Evolutionary conservation across 148 eudicot species (phyloP), one percentile per base, ranked within the genome.

Genomic region (Dysphania ambrosioides): DNA sequence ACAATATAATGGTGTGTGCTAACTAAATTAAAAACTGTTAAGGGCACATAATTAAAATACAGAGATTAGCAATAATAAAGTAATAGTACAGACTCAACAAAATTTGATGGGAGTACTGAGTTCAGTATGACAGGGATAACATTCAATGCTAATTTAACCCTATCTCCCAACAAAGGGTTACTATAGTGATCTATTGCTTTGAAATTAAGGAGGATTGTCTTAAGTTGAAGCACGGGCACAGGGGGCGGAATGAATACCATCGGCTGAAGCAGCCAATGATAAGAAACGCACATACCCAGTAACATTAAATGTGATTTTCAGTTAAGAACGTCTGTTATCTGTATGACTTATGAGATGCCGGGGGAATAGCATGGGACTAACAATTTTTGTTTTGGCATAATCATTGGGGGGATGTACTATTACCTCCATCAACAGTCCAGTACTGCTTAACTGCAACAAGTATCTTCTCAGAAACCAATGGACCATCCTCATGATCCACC

Each of bases 401-500:
- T 82, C 79, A 88, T 65, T 71, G 84, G 1, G 81, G 49, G 62
- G 95, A 88, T 70, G 98, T 91, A 75, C 84, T 79, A 88, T 91
- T 93, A 72, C 74, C 82, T 51, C 78, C 91, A 38, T 82, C 93
- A 0, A 72, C 75, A 44, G 87, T 89, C 98, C 98, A 95, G 71
- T 95, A 95, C 57, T 83, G 87, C 82, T 95, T 95, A 21, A 95
- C 98, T 2, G 96, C 97, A 78, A 95, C 74, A 51, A 95, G 79
- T 47, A 95, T 77, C 79, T 95, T 95, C 85, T 95, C 91, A 0
- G 92, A 80, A 65, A 88, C 84, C 61, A 90, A 88, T 69, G 98
- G 97, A 23, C 98, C 98, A 24, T 95, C 96, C 70, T 95, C 98
- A 15, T 92, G 96, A 84, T 95, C 98, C 77, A 89, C 76, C 84